Evolutionary conservation across 306 rosid genomes (phyloP).

Genomic region (Ammopiptanthus mongolicus): DNA sequence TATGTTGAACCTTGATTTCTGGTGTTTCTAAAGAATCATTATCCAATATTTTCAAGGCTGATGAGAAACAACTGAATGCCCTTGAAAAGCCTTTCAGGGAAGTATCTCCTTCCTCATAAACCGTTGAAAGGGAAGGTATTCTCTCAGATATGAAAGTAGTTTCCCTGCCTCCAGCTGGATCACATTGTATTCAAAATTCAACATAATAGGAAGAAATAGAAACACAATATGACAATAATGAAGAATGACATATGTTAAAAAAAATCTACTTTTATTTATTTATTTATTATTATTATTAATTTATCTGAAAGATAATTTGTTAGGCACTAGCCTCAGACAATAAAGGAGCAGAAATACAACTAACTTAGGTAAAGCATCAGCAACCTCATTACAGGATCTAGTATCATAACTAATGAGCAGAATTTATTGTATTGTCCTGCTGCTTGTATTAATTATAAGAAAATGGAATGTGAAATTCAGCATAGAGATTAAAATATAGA

Average conservation of each 20-base stretch:
- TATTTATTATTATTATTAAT: too few species aligned
- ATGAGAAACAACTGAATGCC: slow-evolving; percentile 42
- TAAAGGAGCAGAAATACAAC: not conserved
- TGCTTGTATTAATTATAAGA: not conserved
- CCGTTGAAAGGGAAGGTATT: slow-evolving; percentile 49
- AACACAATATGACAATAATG: not conserved
- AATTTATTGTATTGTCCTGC: too few species aligned
- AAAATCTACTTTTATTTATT: too few species aligned
- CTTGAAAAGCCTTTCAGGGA: slow-evolving; percentile 43
- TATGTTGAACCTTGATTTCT: slow-evolving; percentile 43
- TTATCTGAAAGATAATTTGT: too few species aligned
- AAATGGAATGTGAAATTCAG: not conserved
- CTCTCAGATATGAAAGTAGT: slow-evolving; percentile 40
- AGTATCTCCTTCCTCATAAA: slow-evolving; percentile 57
- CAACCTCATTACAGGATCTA: not conserved
- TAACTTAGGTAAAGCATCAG: not conserved
- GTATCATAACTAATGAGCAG: too few species aligned
- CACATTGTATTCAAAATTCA: slow-evolving; percentile 15
- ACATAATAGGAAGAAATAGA: not conserved
- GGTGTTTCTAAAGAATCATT: slow-evolving; percentile 43
- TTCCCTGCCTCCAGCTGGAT: slow-evolving; percentile 62
- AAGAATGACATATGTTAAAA: not conserved
- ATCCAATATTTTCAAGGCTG: slow-evolving; percentile 38
- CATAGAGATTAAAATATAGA: not conserved
- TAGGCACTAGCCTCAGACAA: not conserved